These are phyloP conservation scores for Gaeumannomyces tritici DNA, from an alignment of 2,329 filamentous ascomycete genomes.

Conservation along the genomic window DNA sequence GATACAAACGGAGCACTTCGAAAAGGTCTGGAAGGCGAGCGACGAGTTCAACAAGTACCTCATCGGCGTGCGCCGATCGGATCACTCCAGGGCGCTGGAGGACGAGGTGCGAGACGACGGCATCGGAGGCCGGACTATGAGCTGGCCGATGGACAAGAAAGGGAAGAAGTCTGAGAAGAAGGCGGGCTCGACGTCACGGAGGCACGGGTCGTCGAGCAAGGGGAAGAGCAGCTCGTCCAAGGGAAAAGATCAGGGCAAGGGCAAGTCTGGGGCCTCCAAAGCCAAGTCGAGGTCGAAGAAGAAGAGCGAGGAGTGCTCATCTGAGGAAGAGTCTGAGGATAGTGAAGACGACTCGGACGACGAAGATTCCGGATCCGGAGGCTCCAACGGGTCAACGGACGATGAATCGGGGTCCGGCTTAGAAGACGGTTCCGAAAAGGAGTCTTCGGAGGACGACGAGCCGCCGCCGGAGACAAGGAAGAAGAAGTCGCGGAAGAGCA, in stretches of 20 bases:
- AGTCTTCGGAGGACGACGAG: background rate
- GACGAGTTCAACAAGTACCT: conserved; percentile 4
- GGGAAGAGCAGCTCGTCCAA: background rate
- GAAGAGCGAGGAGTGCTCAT: background rate
- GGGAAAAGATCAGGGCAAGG: background rate
- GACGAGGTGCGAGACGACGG: background rate
- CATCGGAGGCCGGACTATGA: background rate
- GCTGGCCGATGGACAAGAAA: background rate
- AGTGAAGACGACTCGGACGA: background rate
- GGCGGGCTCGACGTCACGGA: background rate
- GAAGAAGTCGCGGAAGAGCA: background rate
- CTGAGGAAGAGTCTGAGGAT: background rate
- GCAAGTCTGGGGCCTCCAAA: background rate
- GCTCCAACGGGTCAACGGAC: background rate
- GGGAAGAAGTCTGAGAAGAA: background rate
- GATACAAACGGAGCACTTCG: conserved; percentile 25
- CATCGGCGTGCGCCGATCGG: background rate
- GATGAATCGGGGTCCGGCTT: background rate
- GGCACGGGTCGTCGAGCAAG: background rate
- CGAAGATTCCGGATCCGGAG: background rate
- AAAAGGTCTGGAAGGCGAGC: conserved; percentile 12
- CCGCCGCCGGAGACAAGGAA: background rate
- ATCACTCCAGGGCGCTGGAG: background rate
- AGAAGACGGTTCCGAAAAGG: background rate
- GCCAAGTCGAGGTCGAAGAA: background rate